These are phyloP conservation scores for Waitea zeae DNA, from an alignment of 1,284 basidiomycete genomes.

Conservation along the genomic window DNA sequence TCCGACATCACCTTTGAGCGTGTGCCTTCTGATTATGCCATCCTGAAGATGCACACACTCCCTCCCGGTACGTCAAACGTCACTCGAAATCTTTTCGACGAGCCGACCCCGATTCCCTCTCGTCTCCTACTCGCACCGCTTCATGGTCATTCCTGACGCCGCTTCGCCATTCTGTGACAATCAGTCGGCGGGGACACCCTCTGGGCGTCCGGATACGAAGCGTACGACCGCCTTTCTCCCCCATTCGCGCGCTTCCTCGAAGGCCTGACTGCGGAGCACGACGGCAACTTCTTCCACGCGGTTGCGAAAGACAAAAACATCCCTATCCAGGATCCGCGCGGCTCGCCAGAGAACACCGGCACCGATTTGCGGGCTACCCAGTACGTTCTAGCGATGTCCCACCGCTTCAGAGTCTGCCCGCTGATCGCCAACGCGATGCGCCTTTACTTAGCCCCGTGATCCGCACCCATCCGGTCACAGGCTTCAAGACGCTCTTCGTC, in stretches of 20 bases:
- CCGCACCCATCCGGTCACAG: slow-evolving; percentile 43
- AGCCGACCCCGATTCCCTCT: no score
- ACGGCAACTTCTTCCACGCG: slow-evolving; percentile 32
- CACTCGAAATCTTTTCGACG: no score
- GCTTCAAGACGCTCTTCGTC: slow-evolving; percentile 49
- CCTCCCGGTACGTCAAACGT: slow-evolving; percentile 26
- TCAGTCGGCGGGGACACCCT: slow-evolving; percentile 20
- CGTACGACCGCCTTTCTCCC: slow-evolving; percentile 44
- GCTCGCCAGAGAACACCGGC: slow-evolving; percentile 42
- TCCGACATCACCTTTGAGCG: slow-evolving; percentile 58
- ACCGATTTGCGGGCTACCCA: slow-evolving; percentile 36
- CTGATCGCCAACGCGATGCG: not conserved
- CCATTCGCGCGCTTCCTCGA: slow-evolving; percentile 38
- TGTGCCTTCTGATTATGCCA: slow-evolving; percentile 48
- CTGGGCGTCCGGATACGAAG: slow-evolving; percentile 38
- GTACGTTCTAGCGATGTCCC: slow-evolving; percentile 14
- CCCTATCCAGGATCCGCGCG: slow-evolving; percentile 23
- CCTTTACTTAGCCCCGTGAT: slow-evolving; percentile 21
- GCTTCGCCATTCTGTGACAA: no score
- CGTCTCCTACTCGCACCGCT: slow-evolving; percentile 1
- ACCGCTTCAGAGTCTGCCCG: not conserved
- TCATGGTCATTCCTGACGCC: slow-evolving; percentile 2
- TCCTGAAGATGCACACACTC: slow-evolving; percentile 40
- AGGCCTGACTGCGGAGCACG: slow-evolving; percentile 39
- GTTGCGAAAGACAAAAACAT: slow-evolving; percentile 11